Conservation (phyloP, 345 rosid species). For the Tarenaya hassleriana region DNA sequence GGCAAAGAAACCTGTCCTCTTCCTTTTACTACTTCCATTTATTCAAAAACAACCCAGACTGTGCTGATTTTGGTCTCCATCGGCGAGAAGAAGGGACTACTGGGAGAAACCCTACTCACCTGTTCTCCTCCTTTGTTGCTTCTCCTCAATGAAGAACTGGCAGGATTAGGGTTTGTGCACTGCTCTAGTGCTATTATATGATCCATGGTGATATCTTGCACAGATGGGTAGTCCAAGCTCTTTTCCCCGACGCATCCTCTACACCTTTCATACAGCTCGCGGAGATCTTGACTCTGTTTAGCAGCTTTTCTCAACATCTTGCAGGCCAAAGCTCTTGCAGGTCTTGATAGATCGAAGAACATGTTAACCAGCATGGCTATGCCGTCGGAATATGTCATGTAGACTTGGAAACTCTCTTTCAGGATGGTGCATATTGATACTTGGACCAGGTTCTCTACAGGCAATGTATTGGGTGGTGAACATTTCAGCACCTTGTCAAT, state of each 20-base stretch:
- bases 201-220: constrained; percentile 50
- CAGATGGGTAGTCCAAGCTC: constrained; percentile 60
- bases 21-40: too few species aligned
- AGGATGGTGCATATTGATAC: constrained; percentile 59
- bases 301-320: constrained; percentile 59
- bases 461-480: constrained; percentile 29
- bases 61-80: too few species aligned
- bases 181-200: constrained; percentile 55
- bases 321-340: constrained; percentile 60
- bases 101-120: too few species aligned
- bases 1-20: too few species aligned
- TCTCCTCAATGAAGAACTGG: constrained; percentile 11
- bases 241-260: constrained; percentile 37
- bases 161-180: constrained; percentile 28
- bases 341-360: constrained; percentile 57
- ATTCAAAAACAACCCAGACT: too few species aligned
- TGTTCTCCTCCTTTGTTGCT: too few species aligned
- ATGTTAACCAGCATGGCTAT: constrained; percentile 41
- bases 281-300: constrained; percentile 45
- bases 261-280: constrained; percentile 48
- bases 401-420: constrained; percentile 86
- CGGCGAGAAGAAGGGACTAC: too few species aligned
- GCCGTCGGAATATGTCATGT: constrained; percentile 44
- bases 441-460: constrained; percentile 38
- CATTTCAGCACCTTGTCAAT: constrained; percentile 57